Conservation (phyloP, 2,329 filamentous ascomycete species). For the Alternaria atra region DNA sequence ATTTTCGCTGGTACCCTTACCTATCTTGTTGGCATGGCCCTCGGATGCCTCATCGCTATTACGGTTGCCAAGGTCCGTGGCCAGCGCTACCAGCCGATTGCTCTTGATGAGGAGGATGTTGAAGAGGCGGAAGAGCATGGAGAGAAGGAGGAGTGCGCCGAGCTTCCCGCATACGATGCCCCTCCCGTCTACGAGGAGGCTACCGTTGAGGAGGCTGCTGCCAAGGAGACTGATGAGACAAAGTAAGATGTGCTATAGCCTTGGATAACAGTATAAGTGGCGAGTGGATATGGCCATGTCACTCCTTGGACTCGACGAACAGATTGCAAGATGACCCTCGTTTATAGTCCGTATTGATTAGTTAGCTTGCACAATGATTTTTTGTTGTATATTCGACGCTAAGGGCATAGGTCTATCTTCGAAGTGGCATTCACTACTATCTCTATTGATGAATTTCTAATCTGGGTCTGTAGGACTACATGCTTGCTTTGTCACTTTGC, state of each 20-base stretch:
- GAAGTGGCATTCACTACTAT: neutral
- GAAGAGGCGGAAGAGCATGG: slow-evolving; percentile 33
- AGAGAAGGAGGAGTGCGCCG: slow-evolving; percentile 47
- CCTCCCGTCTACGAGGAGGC: slow-evolving; percentile 52
- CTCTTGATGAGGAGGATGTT: slow-evolving; percentile 43
- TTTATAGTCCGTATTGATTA: slow-evolving; percentile 4
- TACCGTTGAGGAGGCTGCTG: slow-evolving; percentile 42
- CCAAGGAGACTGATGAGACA: slow-evolving; percentile 25
- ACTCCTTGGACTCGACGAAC: neutral
- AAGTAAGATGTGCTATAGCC: slow-evolving; percentile 20
- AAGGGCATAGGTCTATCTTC: neutral
- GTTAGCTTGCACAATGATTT: slow-evolving; percentile 16
- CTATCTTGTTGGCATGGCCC: slow-evolving; percentile 72
- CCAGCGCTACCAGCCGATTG: slow-evolving; percentile 47
- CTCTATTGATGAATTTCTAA: neutral
- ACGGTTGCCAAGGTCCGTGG: slow-evolving; percentile 66
- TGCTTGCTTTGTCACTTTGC: too few relatives aligned
- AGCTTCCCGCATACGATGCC: slow-evolving; percentile 49
- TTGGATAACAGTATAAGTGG: neutral
- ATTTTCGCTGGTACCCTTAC: slow-evolving; percentile 73
- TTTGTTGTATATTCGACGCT: slow-evolving; percentile 7
- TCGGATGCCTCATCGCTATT: slow-evolving; percentile 69
- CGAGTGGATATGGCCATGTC: slow-evolving; percentile 6
- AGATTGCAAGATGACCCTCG: slow-evolving; percentile 6
- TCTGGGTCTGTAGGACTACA: rapidly evolving